Evolutionary conservation across 2,329 filamentous ascomycete genomes (phyloP).

Genomic region (Epichloe scottii): DNA sequence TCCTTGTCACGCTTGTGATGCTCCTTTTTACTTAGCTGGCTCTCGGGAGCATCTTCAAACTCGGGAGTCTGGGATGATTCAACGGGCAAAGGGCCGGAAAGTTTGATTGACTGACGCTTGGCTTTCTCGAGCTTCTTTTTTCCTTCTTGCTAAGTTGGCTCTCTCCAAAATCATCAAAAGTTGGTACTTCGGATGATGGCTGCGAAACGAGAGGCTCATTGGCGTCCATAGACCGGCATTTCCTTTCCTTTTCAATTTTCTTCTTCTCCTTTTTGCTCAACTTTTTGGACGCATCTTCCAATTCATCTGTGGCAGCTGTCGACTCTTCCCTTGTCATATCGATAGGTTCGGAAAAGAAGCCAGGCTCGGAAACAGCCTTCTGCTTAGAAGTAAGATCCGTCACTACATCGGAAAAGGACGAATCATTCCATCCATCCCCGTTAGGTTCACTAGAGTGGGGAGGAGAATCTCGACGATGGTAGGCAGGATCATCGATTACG

Average conservation of each 20-base stretch:
- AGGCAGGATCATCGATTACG: slow-evolving; percentile 53
- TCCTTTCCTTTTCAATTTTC: slow-evolving; percentile 29
- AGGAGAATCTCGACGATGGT: slow-evolving; percentile 50
- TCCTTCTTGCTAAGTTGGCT: slow-evolving; percentile 34
- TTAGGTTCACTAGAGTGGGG: slow-evolving; percentile 41
- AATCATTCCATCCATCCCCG: slow-evolving; percentile 30
- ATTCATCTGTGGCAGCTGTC: slow-evolving; percentile 13
- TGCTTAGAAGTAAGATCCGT: slow-evolving; percentile 22
- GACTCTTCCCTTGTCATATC: slow-evolving; percentile 26
- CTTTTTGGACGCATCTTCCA: slow-evolving; percentile 16
- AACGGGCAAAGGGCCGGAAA: slow-evolving; percentile 1
- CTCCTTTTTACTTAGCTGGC: slow-evolving; percentile 21
- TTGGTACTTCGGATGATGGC: background rate
- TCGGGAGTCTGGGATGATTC: slow-evolving; percentile 6
- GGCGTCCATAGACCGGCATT: slow-evolving; percentile 20
- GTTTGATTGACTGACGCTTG: slow-evolving; percentile 6
- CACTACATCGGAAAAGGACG: slow-evolving; percentile 36
- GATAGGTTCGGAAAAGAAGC: slow-evolving; percentile 36
- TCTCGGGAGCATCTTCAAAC: slow-evolving; percentile 15
- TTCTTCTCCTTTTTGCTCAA: slow-evolving; percentile 37
- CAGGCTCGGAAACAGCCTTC: slow-evolving; percentile 20
- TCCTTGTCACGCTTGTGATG: slow-evolving; percentile 30
- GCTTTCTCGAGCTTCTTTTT: slow-evolving; percentile 32
- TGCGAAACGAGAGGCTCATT: slow-evolving; percentile 2
- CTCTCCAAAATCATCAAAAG: slow-evolving; percentile 13